Evolutionary conservation across 2,329 filamentous ascomycete genomes (phyloP).

Genomic region (Alternaria panax): DNA sequence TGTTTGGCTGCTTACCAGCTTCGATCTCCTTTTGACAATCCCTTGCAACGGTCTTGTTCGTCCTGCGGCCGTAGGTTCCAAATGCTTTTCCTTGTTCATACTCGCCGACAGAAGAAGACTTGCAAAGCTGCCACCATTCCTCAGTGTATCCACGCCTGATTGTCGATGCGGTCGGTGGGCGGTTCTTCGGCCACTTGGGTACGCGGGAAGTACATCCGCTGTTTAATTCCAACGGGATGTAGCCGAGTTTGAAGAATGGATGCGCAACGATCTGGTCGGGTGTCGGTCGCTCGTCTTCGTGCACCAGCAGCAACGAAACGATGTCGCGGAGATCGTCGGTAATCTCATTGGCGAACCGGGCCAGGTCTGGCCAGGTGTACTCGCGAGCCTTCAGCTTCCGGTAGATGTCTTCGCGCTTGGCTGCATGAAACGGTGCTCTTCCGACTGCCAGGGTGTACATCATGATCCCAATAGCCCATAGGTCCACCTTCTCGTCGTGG

Average conservation of each 20-base stretch:
- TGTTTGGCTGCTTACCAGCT: conserved; percentile 56
- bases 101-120: conserved; percentile 59
- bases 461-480: conserved; percentile 98
- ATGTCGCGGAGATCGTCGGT: conserved; percentile 79
- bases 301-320: conserved; percentile 76
- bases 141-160: conserved; percentile 58
- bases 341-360: conserved; percentile 72
- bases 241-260: conserved; percentile 78
- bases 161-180: conserved; percentile 53
- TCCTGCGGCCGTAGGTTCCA: conserved; percentile 55
- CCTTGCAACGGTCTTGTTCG: conserved; percentile 58
- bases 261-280: conserved; percentile 82
- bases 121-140: conserved; percentile 60
- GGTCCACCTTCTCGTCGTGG: conserved; percentile 96
- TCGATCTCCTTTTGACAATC: conserved; percentile 60
- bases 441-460: conserved; percentile 98
- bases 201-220: conserved; percentile 54
- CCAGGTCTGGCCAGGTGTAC: conserved; percentile 78
- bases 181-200: conserved; percentile 57
- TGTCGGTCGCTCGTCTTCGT: conserved; percentile 76
- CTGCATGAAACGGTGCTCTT: conserved; percentile 94
- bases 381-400: conserved; percentile 71
- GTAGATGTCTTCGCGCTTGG: conserved; percentile 86
- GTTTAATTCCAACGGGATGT: conserved; percentile 67
- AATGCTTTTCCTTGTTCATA: conserved; percentile 56